Evolutionary conservation across 768 basidiomycete genomes (phyloP).

Genomic region (Cystobasidiopsis lactophilus): DNA sequence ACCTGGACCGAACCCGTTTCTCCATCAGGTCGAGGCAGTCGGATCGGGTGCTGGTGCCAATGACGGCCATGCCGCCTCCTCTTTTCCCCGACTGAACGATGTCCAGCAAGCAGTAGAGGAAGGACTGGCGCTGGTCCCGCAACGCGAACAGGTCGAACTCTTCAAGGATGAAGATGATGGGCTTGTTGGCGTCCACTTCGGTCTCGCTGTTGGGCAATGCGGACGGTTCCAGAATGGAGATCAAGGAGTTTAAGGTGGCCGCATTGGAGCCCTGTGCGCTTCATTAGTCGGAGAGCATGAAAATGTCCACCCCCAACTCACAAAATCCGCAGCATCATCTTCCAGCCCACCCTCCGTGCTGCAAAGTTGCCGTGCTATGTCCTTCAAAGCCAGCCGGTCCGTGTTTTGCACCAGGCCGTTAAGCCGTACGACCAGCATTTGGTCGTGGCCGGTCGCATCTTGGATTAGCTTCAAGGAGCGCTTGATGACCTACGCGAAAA

Average conservation of each 20-base stretch:
- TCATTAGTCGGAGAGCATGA: conserved; percentile 27
- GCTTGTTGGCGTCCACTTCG: conserved; percentile 12
- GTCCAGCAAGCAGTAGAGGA: conserved; percentile 87
- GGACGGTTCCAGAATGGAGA: conserved; percentile 18
- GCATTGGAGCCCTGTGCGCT: conserved; percentile 34
- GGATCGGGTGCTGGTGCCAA: conserved; percentile 68
- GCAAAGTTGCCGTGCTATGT: conserved; percentile 65
- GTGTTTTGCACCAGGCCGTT: conserved; percentile 67
- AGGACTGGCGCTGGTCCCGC: conserved; percentile 63
- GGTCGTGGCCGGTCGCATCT: conserved; percentile 4
- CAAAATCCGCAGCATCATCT: conserved; percentile 29
- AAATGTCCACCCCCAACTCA: conserved; percentile 13
- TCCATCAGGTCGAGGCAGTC: conserved; percentile 76
- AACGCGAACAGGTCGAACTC: conserved; percentile 81
- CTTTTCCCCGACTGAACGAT: conserved; percentile 68
- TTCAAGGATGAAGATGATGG: conserved; percentile 59
- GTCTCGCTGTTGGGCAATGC: conserved; percentile 22
- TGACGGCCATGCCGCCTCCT: conserved; percentile 32
- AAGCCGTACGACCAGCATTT: conserved; percentile 43
- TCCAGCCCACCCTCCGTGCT: conserved; percentile 25
- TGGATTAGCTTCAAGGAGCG: conserved; percentile 11
- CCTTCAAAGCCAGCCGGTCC: conserved; percentile 73
- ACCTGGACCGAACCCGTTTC: conserved; percentile 91
- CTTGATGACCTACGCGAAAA: conserved; percentile 18
- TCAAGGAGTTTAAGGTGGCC: conserved; percentile 16